phyloP scores from a whole-genome alignment of 148 eudicot species.

The Pharnaceum exiguum region DNA sequence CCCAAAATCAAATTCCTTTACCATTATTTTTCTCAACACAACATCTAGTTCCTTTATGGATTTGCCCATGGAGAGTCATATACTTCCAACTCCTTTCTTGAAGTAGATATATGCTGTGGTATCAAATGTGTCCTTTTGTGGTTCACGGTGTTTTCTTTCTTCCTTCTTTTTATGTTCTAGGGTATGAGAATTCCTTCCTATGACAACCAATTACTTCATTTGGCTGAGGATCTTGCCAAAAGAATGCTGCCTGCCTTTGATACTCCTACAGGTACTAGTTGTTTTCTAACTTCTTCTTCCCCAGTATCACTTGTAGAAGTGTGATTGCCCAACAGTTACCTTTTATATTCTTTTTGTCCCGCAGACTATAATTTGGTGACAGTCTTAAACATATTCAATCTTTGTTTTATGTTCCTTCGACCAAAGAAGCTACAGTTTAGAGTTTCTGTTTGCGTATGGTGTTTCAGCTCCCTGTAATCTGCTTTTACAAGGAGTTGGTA shows the following conservation, averaged over 20 bases:
- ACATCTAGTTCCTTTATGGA: too few relatives aligned
- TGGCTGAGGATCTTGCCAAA: constrained; percentile 85
- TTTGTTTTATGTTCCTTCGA: neutral
- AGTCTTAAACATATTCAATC: neutral
- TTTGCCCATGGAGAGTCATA: too few relatives aligned
- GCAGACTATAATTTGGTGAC: too few relatives aligned
- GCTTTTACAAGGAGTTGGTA: too few relatives aligned
- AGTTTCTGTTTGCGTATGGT: neutral
- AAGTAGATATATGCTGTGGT: constrained; percentile 2
- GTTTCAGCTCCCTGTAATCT: neutral
- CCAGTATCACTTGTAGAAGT: too few relatives aligned
- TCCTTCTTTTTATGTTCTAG: constrained; percentile 39
- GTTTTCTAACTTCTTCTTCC: neutral
- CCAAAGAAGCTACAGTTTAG: neutral
- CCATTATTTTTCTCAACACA: too few relatives aligned
- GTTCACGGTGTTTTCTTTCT: neutral
- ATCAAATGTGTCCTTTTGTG: neutral
- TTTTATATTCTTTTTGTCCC: too few relatives aligned
- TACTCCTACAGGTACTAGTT: constrained; percentile 84
- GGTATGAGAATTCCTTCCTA: constrained; percentile 93
- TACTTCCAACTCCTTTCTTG: too few relatives aligned
- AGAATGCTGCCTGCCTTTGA: constrained; percentile 95
- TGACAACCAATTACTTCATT: constrained; percentile 74
- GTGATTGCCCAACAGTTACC: too few relatives aligned
- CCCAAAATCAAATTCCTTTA: too few relatives aligned